Conservation (phyloP, 257 asterid species). For the Nicotiana sylvestris region DNA sequence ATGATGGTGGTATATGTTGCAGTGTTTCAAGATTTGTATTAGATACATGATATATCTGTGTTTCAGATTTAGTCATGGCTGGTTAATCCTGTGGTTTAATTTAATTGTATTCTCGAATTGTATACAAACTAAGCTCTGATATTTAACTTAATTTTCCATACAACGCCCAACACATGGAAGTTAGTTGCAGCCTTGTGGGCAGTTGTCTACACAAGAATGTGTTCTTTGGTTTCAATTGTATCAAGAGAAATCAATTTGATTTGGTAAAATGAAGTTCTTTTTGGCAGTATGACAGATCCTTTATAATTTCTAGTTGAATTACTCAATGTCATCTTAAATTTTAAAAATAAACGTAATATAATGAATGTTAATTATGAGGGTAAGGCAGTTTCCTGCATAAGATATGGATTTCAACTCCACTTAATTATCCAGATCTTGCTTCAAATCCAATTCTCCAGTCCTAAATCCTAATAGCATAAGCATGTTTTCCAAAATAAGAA, state of each 20-base stretch:
- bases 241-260: background rate
- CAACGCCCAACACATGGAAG: background rate
- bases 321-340: background rate
- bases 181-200: background rate
- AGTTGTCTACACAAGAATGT: background rate
- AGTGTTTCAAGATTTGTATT: background rate
- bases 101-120: background rate
- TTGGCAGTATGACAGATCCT: background rate
- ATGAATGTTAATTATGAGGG: background rate
- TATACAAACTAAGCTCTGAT: background rate
- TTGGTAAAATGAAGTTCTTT: background rate
- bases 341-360: background rate
- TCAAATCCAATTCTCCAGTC: no score
- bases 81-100: background rate
- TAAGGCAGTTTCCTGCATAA: no score
- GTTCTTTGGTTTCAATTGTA: background rate
- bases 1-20: background rate
- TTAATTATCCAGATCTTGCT: no score
- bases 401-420: background rate
- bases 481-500: no score
- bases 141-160: background rate
- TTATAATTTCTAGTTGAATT: background rate
- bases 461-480: no score
- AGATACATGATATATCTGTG: background rate
- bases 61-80: background rate